Evolutionary conservation across 2,329 filamentous ascomycete species (phyloP).

Genomic region (Pleurostoma richardsiae): DNA sequence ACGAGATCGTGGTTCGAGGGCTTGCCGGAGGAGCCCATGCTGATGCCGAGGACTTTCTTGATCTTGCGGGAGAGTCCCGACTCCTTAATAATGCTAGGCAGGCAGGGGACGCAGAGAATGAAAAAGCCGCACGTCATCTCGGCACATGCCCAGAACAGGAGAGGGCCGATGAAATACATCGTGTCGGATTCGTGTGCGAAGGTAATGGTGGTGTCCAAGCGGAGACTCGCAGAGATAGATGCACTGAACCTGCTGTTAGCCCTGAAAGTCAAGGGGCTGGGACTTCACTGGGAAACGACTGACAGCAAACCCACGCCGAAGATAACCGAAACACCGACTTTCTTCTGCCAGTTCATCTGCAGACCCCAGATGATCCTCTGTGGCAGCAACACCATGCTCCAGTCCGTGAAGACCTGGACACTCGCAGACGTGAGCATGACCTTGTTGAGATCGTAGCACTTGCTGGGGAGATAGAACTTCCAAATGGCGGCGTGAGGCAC

Average conservation of each 20-base stretch:
- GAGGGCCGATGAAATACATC: slow-evolving; percentile 29
- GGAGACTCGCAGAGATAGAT: slow-evolving; percentile 31
- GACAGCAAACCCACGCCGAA: slow-evolving; percentile 26
- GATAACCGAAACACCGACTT: slow-evolving; percentile 21
- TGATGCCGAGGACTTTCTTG: slow-evolving; percentile 13
- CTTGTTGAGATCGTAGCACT: slow-evolving; percentile 21
- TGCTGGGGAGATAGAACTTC: slow-evolving; percentile 22
- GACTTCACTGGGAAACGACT: slow-evolving; percentile 6
- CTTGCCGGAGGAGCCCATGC: background rate
- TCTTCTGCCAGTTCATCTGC: slow-evolving; percentile 21
- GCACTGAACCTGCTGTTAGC: slow-evolving; percentile 22
- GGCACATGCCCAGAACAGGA: slow-evolving; percentile 36
- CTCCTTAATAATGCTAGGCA: slow-evolving; percentile 11
- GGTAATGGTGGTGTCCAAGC: slow-evolving; percentile 24
- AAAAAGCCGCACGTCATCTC: slow-evolving; percentile 42
- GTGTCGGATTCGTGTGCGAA: slow-evolving; percentile 21
- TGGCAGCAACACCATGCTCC: slow-evolving; percentile 25
- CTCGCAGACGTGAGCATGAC: slow-evolving; percentile 21
- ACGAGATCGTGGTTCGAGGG: background rate
- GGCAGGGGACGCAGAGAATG: slow-evolving; percentile 9
- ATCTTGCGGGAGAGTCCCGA: slow-evolving; percentile 10
- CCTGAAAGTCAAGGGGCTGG: background rate
- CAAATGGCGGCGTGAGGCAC: slow-evolving; percentile 24
- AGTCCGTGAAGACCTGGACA: slow-evolving; percentile 25
- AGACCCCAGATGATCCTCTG: slow-evolving; percentile 27